Evolutionary conservation across 2,329 filamentous ascomycete species (phyloP).

Genomic region (Raffaelea ambrosiae): DNA sequence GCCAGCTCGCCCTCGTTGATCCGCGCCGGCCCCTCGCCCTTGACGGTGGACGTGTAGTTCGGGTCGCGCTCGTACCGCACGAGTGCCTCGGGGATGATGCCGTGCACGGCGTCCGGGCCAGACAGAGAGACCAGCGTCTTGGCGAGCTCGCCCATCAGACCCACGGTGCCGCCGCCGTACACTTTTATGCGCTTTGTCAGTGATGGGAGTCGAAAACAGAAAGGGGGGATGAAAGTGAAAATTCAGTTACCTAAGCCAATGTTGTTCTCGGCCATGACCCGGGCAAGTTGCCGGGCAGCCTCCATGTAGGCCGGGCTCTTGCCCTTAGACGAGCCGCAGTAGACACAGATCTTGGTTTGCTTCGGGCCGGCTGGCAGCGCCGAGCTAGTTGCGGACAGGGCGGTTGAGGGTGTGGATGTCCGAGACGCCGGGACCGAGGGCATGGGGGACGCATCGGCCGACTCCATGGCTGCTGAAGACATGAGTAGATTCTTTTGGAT

Average conservation of each 20-base stretch:
- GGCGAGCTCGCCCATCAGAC: constrained; percentile 91
- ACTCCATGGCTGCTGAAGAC: constrained; percentile 26
- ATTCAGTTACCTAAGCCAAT: constrained; percentile 59
- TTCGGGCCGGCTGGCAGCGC: constrained; percentile 20
- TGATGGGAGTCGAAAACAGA: not conserved
- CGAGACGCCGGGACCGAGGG: constrained; percentile 21
- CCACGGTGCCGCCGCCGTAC: constrained; percentile 90
- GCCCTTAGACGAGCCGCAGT: constrained; percentile 78
- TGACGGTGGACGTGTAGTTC: constrained; percentile 34
- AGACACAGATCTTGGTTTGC: constrained; percentile 73
- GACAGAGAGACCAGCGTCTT: constrained; percentile 75
- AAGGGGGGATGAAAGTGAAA: not conserved
- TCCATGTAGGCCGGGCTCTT: constrained; percentile 65
- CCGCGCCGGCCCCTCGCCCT: constrained; percentile 14
- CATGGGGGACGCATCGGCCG: constrained; percentile 29
- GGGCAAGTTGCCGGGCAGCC: constrained; percentile 68
- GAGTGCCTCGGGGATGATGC: constrained; percentile 83
- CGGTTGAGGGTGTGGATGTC: constrained; percentile 19
- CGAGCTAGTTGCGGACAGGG: constrained; percentile 16
- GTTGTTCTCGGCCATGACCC: constrained; percentile 63
- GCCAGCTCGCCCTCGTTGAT: constrained; percentile 27
- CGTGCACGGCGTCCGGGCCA: constrained; percentile 76
- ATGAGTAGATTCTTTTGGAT: constrained; percentile 8
- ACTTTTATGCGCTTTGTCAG: constrained; percentile 43
- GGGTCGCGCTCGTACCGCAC: constrained; percentile 67